These are phyloP conservation scores for Coemansia guatemalensis DNA, from an alignment of 192 early-diverging fungal species.

Conservation along the genomic window DNA sequence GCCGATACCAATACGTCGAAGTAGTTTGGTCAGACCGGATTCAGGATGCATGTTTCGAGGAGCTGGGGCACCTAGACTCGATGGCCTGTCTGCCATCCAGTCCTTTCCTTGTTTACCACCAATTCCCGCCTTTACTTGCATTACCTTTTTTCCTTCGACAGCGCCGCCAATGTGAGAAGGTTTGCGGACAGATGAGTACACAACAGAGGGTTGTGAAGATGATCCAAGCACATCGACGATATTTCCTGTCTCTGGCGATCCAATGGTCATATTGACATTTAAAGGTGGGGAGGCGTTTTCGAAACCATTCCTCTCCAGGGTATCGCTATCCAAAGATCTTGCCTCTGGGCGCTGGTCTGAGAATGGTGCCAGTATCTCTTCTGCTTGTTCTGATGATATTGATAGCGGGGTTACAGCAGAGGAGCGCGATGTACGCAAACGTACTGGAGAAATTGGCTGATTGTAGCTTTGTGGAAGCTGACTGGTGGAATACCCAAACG, in stretches of 20 bases:
- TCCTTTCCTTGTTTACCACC: conserved; percentile 37
- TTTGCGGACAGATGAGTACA: conserved; percentile 27
- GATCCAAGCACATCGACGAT: conserved; percentile 40
- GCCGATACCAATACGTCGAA: conserved; percentile 19
- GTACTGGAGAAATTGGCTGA: conserved; percentile 2
- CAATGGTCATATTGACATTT: conserved; percentile 22
- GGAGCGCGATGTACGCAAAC: background rate
- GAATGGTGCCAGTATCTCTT: background rate
- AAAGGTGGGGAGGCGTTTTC: background rate
- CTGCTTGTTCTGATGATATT: background rate
- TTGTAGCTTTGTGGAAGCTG: background rate
- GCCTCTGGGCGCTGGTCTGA: background rate
- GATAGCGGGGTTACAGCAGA: background rate
- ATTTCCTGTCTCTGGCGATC: conserved; percentile 19
- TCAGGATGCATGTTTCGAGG: conserved; percentile 26
- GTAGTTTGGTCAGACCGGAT: conserved; percentile 25
- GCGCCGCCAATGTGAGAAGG: conserved; percentile 28
- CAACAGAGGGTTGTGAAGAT: conserved; percentile 18
- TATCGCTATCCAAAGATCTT: background rate
- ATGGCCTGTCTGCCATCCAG: conserved; percentile 52
- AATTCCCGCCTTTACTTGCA: conserved; percentile 27
- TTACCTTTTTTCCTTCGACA: conserved; percentile 14
- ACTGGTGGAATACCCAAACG: background rate
- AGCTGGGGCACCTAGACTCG: conserved; percentile 29
- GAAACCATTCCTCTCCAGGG: background rate